Evolutionary conservation across 768 basidiomycete genomes (phyloP).

Genomic region (Albatrellus ellisii): DNA sequence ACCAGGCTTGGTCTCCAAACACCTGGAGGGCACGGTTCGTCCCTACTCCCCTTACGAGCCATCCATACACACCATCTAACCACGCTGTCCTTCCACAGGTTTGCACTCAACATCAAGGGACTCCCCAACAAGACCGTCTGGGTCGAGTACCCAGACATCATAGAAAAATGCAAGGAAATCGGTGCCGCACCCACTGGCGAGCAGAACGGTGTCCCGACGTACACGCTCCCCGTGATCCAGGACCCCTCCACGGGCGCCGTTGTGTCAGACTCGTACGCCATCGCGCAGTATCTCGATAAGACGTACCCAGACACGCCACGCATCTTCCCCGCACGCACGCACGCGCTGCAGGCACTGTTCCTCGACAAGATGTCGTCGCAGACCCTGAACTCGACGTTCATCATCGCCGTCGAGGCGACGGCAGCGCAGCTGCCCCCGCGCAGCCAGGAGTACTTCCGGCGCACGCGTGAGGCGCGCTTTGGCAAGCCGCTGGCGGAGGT

Average conservation of each 20-base stretch:
- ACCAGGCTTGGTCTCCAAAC: slow-evolving; percentile 24
- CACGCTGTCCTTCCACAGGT: slow-evolving; percentile 15
- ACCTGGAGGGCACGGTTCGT: slow-evolving; percentile 20
- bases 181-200: slow-evolving; percentile 22
- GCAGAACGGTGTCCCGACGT: slow-evolving; percentile 20
- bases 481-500: not conserved
- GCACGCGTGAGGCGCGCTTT: not conserved
- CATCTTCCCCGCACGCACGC: not conserved
- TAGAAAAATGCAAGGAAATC: slow-evolving; percentile 19
- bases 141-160: slow-evolving; percentile 37
- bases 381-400: not conserved
- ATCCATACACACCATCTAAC: not conserved
- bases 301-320: slow-evolving; percentile 24
- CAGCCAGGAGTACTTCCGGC: not conserved
- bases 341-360: not conserved
- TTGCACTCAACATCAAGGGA: slow-evolving; percentile 24
- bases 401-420: not conserved
- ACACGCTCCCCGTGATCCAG: slow-evolving; percentile 38
- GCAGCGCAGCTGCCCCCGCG: not conserved
- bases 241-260: slow-evolving; percentile 28
- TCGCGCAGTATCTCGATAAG: slow-evolving; percentile 38
- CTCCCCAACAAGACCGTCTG: slow-evolving; percentile 31
- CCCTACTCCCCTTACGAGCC: not conserved
- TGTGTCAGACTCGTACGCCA: slow-evolving; percentile 30
- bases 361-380: not conserved